phyloP scores from a whole-genome alignment of 805 yeast species.

The Cyberlindnera xylosilytica region DNA sequence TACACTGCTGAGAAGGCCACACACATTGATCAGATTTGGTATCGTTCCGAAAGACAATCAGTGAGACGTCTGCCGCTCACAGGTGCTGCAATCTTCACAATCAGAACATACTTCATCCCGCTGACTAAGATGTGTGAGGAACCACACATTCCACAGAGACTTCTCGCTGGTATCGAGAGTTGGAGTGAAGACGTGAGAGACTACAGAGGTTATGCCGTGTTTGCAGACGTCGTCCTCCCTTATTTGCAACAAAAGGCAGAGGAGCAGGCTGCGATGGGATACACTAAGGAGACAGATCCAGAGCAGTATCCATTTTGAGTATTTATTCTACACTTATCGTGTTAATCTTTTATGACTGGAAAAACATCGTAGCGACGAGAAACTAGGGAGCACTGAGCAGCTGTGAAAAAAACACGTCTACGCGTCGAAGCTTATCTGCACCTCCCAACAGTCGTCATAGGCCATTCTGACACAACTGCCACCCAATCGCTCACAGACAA shows the following conservation, averaged over 20 bases:
- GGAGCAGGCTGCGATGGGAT: slow-evolving; percentile 26
- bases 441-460: no score
- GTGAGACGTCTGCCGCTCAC: slow-evolving; percentile 56
- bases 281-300: slow-evolving; percentile 20
- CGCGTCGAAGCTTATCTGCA: no score
- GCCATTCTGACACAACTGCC: no score
- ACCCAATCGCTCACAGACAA: no score
- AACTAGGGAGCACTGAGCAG: no score
- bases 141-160: slow-evolving; percentile 58
- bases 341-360: no score
- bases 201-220: slow-evolving; percentile 56
- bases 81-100: slow-evolving; percentile 58
- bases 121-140: slow-evolving; percentile 51
- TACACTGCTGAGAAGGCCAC: slow-evolving; percentile 53
- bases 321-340: no score
- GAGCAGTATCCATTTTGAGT: slow-evolving; percentile 14
- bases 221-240: slow-evolving; percentile 52
- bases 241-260: slow-evolving; percentile 46
- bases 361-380: no score
- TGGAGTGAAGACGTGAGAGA: slow-evolving; percentile 61
- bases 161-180: slow-evolving; percentile 53
- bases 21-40: slow-evolving; percentile 45
- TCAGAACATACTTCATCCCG: slow-evolving; percentile 62
- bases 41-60: slow-evolving; percentile 64
- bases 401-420: no score